phyloP scores from a whole-genome alignment of 345 rosid species.

The Iberis pinnata region DNA sequence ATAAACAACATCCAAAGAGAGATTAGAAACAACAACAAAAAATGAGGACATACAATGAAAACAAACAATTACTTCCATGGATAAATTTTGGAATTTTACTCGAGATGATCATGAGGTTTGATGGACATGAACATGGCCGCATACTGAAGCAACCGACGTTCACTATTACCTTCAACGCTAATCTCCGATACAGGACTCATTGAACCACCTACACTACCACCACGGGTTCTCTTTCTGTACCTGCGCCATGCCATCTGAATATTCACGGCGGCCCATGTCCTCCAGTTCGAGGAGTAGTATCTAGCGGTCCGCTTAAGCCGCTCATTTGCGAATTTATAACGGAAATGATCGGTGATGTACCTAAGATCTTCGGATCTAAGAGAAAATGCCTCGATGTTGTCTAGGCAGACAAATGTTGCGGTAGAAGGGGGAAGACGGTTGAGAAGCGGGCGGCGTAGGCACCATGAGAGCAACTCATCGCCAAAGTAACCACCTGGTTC shows the following conservation, averaged over 20 bases:
- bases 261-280: conserved; percentile 91
- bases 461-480: conserved; percentile 88
- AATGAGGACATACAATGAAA: no score
- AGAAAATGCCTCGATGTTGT: conserved; percentile 61
- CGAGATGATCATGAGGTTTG: conserved; percentile 82
- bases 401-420: conserved; percentile 59
- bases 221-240: conserved; percentile 50
- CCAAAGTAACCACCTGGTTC: conserved; percentile 83
- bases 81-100: conserved; percentile 28
- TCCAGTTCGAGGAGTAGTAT: conserved; percentile 86
- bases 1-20: no score
- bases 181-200: conserved; percentile 37
- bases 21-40: no score
- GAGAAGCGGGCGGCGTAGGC: conserved; percentile 77
- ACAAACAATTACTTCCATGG: neutral
- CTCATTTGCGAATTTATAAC: conserved; percentile 67
- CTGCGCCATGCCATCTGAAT: conserved; percentile 74
- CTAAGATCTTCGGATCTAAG: conserved; percentile 51
- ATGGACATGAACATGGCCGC: conserved; percentile 81
- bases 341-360: conserved; percentile 83
- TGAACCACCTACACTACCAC: conserved; percentile 36
- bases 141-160: conserved; percentile 52
- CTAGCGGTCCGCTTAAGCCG: conserved; percentile 72
- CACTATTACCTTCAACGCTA: conserved; percentile 36
- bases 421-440: conserved; percentile 90